Base-by-base conservation (phyloP, 2,329 filamentous ascomycete species). In the Ilyonectria mors-panacis region DNA sequence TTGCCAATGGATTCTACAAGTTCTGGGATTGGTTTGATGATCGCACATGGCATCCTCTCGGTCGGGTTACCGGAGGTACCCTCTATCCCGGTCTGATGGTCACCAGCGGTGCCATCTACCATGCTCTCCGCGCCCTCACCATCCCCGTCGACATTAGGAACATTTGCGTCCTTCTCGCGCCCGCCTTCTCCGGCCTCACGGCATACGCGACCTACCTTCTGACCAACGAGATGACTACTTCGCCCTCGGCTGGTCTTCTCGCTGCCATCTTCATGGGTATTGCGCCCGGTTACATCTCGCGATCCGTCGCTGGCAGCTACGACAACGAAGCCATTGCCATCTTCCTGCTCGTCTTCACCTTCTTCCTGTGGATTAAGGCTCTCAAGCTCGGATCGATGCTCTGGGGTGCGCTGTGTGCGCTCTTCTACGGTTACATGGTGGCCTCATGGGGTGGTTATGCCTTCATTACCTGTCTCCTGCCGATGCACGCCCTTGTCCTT, bases 21-120 rank as follows among this genome's bases (percentile, higher is more conserved):
- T 99, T 99, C 81, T 99, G 96, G 96, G 95, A 99, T 82, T 99
- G 96, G 96, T 99, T 99, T 79, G 96, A 99, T 83, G 96, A 99
- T 86, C 92, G 96, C 86, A 99, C 96, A 90, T 99, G 96, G 96
- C 95, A 99, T 84, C 96, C 96, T 76, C 92, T 99, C 69, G 96
- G 96, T 76, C 94, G 96, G 85, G 96, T 99, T 79, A 99, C 96
- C 67, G 96, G 96, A 83, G 96, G 96, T 79, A 99, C 96, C n/a
- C 89, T 99, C 70, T 99, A 99, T 81, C 96, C 96, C 57, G 96
- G 96, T 77, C 88, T 99, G 78, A 99, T 99, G 96, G 97, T 99
- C 76, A 99, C 96, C 79, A 98, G 95, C 83, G 97, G 96, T 75
- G 91, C 88, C 82, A 98, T 99, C 83, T 98, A 97, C 87, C 95